Evolutionary conservation across 2,329 filamentous ascomycete genomes (phyloP), one percentile per base, ranked within the genome.

Genomic region (Alternaria ethzedia): DNA sequence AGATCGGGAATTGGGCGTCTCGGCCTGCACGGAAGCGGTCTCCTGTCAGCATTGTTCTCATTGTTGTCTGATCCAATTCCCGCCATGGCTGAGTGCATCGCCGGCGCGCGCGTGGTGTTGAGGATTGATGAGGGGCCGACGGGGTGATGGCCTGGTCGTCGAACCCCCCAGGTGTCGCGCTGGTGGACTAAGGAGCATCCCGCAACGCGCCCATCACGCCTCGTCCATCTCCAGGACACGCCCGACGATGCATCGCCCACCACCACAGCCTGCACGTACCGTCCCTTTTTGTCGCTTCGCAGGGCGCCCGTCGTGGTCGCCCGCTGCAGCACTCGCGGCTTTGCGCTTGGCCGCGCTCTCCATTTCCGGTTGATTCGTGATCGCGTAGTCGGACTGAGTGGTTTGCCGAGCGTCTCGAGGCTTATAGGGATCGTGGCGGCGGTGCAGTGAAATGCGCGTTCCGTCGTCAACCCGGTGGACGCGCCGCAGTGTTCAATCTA

Each of bases 201-300:
- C 74, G 70, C 74, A 73, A 71, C 74, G 67, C 74, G 61, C 66
- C 70, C 71, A 68, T 55, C 65, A 58, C 66, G 46, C 41, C 57
- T 64, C 54, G 41, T 64, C 30, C 65, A 54, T 66, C 65, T 65
- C 70, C 67, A 52, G 61, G 62, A 64, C 70, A 66, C 68, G 69
- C 46, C 69, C 70, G 67, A 68, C 68, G 63, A 69, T 71, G 67
- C 67, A 67, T 57, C 63, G 59, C 52, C 61, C 67, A 61, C 57
- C 62, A 66, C 63, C 55, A 61, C 60, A 59, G 49, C 28, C 62
- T 75, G 72, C 74, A 87, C 87, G 82, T 83, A 89, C 87, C 81
- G 86, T 83, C 63, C 86, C 72, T 80, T 86, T 88, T 79, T 85
- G 83, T 76, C 86, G 85, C 83, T 89, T 89, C 66, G 84, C 80